A percentile compares a stretch with the other conserved stretches of the same genome.
Evolutionary conservation across 106 monocot species (phyloP).

Genomic region (Iris macrosiphon): DNA sequence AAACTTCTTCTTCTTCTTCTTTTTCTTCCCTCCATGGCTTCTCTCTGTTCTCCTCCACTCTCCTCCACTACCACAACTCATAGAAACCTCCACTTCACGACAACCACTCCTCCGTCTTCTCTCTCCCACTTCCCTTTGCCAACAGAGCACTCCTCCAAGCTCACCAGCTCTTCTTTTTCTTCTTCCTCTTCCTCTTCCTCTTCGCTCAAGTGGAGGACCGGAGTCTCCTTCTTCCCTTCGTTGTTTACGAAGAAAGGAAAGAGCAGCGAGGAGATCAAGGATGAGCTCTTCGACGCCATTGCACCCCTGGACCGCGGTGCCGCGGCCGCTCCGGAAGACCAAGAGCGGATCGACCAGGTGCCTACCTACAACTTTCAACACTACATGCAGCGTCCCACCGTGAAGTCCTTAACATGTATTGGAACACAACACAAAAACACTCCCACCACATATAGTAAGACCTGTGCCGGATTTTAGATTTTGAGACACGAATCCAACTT

Average conservation of each 20-base stretch:
- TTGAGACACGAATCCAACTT: too few relatives aligned
- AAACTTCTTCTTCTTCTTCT: too few relatives aligned
- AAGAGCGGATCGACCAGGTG: constrained; percentile 65
- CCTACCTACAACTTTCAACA: background rate
- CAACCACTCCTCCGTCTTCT: background rate
- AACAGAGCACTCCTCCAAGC: background rate
- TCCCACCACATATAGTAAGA: too few relatives aligned
- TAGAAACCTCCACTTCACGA: background rate
- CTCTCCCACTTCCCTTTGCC: background rate
- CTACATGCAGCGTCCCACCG: background rate
- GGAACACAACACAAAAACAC: background rate
- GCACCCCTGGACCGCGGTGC: constrained; percentile 85
- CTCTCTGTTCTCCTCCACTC: background rate
- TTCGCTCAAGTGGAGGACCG: constrained; percentile 40
- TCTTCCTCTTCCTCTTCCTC: background rate
- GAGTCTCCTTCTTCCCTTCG: constrained; percentile 70
- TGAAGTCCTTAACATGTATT: background rate
- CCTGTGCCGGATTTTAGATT: too few relatives aligned
- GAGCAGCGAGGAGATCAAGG: constrained; percentile 57
- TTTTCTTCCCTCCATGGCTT: constrained; percentile 3
- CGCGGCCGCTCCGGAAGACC: constrained; percentile 61
- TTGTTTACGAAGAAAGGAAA: constrained; percentile 52
- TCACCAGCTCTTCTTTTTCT: background rate
- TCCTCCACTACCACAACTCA: background rate
- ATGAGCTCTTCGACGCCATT: constrained; percentile 79